Evolutionary conservation across 1,284 basidiomycete genomes (phyloP).

Genomic region (Inonotus hispidus): DNA sequence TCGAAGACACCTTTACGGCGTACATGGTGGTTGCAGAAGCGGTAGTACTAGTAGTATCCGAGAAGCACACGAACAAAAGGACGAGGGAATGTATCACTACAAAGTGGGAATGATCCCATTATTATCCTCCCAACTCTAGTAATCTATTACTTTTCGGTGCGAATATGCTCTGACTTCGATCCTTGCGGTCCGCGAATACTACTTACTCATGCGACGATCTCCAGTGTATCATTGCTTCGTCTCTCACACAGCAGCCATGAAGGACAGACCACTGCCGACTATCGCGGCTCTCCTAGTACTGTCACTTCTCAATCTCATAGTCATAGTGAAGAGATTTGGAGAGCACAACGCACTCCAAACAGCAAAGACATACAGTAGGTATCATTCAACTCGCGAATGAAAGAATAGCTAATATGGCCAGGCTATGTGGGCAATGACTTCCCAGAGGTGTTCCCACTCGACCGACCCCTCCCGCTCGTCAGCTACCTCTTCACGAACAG

Average conservation of each 20-base stretch:
- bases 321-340: constrained; percentile 8
- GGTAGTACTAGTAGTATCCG: not conserved
- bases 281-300: constrained; percentile 12
- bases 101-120: not conserved
- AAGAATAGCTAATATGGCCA: constrained; percentile 25
- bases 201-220: not conserved
- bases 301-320: constrained; percentile 6
- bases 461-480: not conserved
- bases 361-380: constrained; percentile 10
- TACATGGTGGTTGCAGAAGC: not conserved
- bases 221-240: not conserved
- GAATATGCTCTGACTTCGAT: not conserved
- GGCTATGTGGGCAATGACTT: constrained; percentile 11
- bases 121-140: not conserved
- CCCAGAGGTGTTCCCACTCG: constrained; percentile 8
- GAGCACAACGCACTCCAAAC: not conserved
- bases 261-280: constrained; percentile 1
- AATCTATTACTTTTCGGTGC: not conserved
- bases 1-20: not conserved
- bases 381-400: not conserved
- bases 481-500: constrained; percentile 13
- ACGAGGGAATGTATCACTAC: not conserved
- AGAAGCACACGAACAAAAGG: not conserved
- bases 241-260: constrained; percentile 8
- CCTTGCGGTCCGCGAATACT: not conserved